phyloP scores from a whole-genome alignment of 1,284 basidiomycete species.

The Spongiforma sp. region DNA sequence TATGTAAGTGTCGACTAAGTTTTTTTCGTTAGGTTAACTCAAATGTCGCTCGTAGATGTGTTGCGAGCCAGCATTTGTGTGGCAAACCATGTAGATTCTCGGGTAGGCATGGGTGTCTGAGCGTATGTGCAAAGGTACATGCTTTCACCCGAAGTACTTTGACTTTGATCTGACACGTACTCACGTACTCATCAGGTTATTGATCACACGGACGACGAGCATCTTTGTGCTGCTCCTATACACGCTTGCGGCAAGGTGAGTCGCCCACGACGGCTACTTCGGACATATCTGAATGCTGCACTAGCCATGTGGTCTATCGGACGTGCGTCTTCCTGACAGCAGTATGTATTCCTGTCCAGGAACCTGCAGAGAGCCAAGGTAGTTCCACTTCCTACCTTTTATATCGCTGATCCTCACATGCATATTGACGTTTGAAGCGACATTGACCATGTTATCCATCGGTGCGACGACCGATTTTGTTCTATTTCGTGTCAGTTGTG shows the following conservation, averaged over 20 bases:
- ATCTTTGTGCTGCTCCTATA: constrained; percentile 55
- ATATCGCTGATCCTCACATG: background rate
- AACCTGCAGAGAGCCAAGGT: constrained; percentile 52
- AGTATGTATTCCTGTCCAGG: constrained; percentile 46
- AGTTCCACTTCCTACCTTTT: background rate
- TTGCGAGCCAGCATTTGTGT: constrained; percentile 54
- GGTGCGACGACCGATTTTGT: constrained; percentile 56
- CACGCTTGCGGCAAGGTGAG: constrained; percentile 62
- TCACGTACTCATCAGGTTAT: too few species aligned
- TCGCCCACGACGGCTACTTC: background rate
- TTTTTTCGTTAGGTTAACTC: background rate
- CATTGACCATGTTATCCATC: constrained; percentile 52
- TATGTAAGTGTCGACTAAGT: constrained; percentile 51
- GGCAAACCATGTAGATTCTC: constrained; percentile 50
- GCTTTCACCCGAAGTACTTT: background rate
- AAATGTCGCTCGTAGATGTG: constrained; percentile 44
- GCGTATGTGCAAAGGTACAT: constrained; percentile 53
- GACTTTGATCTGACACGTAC: background rate
- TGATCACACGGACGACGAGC: constrained; percentile 51
- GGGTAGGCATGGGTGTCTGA: constrained; percentile 52
- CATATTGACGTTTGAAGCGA: constrained; percentile 36
- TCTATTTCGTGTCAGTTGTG: constrained; percentile 60
- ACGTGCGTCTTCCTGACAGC: constrained; percentile 39
- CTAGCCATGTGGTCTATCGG: constrained; percentile 54
- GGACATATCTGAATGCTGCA: too few species aligned